Percentiles rank a stretch among this genome's conserved stretches.
These are phyloP conservation scores for Penicillium sp. DNA, from an alignment of 2,329 filamentous ascomycete species.

Conservation along the genomic window DNA sequence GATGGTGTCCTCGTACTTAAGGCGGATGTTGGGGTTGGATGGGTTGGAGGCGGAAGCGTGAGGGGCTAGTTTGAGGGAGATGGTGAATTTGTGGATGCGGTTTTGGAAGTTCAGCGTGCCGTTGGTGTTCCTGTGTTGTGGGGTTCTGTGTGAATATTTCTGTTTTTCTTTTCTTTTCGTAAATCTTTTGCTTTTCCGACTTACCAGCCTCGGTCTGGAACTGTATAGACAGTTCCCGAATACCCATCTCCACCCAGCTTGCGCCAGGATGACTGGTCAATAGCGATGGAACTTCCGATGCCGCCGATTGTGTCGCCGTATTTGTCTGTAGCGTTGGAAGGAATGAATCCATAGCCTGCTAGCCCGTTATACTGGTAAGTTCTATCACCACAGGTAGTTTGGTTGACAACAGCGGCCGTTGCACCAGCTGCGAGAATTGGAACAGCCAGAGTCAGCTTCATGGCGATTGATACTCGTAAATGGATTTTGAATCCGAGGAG, in stretches of 20 bases:
- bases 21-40: constrained; percentile 62
- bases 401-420: constrained; percentile 42
- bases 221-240: constrained; percentile 63
- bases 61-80: constrained; percentile 60
- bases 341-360: constrained; percentile 67
- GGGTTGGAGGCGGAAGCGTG: constrained; percentile 58
- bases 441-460: constrained; percentile 25
- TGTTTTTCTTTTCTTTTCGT: neutral
- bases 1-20: constrained; percentile 68
- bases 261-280: constrained; percentile 65
- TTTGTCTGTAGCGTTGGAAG: constrained; percentile 64
- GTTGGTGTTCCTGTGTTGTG: constrained; percentile 65
- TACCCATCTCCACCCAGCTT: constrained; percentile 58
- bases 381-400: constrained; percentile 63
- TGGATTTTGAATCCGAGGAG: neutral
- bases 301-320: constrained; percentile 72
- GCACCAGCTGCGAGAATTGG: constrained; percentile 22
- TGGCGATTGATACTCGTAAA: constrained; percentile 4
- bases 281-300: constrained; percentile 67
- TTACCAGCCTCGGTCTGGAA: constrained; percentile 71
- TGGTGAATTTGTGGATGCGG: constrained; percentile 69
- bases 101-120: constrained; percentile 71
- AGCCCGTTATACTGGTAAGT: constrained; percentile 69
- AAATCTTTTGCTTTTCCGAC: constrained; percentile 6
- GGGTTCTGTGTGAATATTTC: neutral